Evolutionary conservation across 2,329 filamentous ascomycete species (phyloP).

Genomic region (Verticillium nubilum): DNA sequence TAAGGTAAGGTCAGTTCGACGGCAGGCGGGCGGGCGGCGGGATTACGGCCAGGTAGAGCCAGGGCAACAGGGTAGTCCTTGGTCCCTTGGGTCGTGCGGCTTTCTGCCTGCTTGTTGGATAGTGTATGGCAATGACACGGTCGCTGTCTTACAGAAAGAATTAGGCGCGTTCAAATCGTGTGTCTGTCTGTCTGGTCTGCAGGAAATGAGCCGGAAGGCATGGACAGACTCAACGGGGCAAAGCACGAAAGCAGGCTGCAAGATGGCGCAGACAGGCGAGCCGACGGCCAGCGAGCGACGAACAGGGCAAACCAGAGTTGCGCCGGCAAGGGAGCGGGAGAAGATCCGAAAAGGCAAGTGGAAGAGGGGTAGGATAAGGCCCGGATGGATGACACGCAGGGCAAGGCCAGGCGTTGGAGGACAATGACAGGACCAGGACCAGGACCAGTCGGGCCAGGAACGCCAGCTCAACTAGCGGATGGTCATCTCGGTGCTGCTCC

Average conservation of each 20-base stretch:
- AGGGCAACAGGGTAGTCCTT: background rate
- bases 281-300: conserved; percentile 1
- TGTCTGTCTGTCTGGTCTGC: background rate
- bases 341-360: background rate
- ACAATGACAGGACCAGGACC: background rate
- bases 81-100: too few relatives aligned
- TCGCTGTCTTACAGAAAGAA: background rate
- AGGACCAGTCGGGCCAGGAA: background rate
- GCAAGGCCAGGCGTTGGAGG: background rate
- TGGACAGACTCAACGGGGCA: conserved; percentile 3
- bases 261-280: conserved; percentile 8
- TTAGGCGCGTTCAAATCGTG: background rate
- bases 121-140: background rate
- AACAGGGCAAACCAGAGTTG: background rate
- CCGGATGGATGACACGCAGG: background rate
- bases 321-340: background rate
- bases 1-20: conserved; percentile 2
- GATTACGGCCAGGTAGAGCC: background rate
- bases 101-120: background rate
- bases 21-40: background rate
- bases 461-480: background rate
- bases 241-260: conserved; percentile 13
- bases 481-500: background rate
- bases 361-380: background rate
- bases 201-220: background rate